phyloP scores from a whole-genome alignment of 768 basidiomycete species.

The Calocybe cyanea region DNA sequence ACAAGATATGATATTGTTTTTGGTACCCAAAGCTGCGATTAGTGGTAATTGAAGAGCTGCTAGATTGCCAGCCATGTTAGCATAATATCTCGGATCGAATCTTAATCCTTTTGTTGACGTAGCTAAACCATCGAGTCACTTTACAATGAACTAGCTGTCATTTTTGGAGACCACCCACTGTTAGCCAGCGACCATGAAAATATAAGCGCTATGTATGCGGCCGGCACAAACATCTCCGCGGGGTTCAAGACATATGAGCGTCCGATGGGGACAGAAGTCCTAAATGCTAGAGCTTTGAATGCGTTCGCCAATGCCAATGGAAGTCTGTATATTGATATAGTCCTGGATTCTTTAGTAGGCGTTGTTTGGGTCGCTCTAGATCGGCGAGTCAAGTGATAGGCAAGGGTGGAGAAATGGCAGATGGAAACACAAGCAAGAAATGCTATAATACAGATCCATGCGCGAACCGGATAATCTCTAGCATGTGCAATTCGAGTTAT shows the following conservation, averaged over 20 bases:
- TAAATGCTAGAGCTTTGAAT: constrained; percentile 17
- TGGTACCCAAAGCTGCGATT: constrained; percentile 53
- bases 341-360: neutral
- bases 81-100: constrained; percentile 34
- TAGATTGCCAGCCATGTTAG: constrained; percentile 39
- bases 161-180: constrained; percentile 21
- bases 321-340: constrained; percentile 5
- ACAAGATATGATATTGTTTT: constrained; percentile 48
- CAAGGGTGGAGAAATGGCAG: constrained; percentile 4
- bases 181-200: constrained; percentile 33
- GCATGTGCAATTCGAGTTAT: constrained; percentile 7
- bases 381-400: neutral
- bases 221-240: constrained; percentile 31
- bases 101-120: constrained; percentile 27
- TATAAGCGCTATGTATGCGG: constrained; percentile 28
- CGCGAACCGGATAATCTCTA: constrained; percentile 8
- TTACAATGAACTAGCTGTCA: too few species aligned
- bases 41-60: constrained; percentile 50
- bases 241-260: constrained; percentile 28
- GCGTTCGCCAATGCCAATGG: constrained; percentile 12
- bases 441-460: constrained; percentile 16
- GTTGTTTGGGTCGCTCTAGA: too few species aligned
- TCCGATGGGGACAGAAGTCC: constrained; percentile 24
- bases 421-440: constrained; percentile 14
- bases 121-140: constrained; percentile 16